Evolutionary conservation across 441 rosid genomes (phyloP), one percentile per base, ranked within the genome.

Genomic region (Aquilaria agallochum): DNA sequence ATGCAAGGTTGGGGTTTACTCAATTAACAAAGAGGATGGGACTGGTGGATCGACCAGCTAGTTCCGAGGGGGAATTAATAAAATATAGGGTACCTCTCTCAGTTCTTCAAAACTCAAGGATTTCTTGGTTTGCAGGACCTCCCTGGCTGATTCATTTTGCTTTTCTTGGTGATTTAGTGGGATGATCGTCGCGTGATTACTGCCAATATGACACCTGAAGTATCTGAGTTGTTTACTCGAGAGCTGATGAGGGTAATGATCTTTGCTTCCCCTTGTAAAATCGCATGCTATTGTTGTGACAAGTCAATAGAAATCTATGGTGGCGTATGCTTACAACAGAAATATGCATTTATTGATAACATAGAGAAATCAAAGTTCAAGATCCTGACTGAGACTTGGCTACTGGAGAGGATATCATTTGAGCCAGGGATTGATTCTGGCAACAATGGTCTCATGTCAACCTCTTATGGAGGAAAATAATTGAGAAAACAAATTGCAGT

Each of bases 141-240:
- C 9, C 13, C 56, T 53, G 51, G 68, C 68, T 53, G 15, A 60
- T 11, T 76, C 53, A 31, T 48, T 56, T 59, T 65, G 55, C 31
- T 62, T 2, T 75, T 42, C 53, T 54, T 65, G 62, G 14, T 74
- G 55, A 40, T 79, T 71, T 72, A 94, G 99, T 91, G 99, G 99
- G 99, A 91, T 51, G 88, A 94, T 70, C 96, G 88, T 77, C 76
- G 78, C 32, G 90, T 91, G 57, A 77, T 94, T 77, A 97, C 96
- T 69, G 86, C 90, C 58, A 76, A 84, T 71, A 84, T 94, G 99
- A 81, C 97, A 4, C 65, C 79, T 67, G 99, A 91, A 83, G 87
- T 89, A 59, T 91, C 99, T 14, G 99, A 94, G 80, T 77, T 94
- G 68, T 91, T 91, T 71, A 73, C 88, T 40, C 90, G 99, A 65